These are phyloP conservation scores for Hypoxylon sp. DNA, from an alignment of 2,329 filamentous ascomycete genomes.

Conservation along the genomic window DNA sequence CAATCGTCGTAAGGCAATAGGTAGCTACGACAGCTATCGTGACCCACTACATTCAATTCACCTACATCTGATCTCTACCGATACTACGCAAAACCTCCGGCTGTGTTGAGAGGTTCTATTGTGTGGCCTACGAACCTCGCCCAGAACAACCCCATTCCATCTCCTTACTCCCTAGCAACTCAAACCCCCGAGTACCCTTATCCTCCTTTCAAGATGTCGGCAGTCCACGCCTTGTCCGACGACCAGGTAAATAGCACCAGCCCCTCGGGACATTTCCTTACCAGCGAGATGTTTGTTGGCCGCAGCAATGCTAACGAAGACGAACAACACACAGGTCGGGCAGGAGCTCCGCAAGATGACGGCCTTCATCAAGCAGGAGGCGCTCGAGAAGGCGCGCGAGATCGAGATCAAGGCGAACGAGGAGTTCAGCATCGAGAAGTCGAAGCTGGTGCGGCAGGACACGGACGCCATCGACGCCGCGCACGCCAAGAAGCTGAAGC, in stretches of 20 bases:
- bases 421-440: constrained; percentile 99
- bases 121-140: constrained; percentile 21
- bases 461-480: constrained; percentile 89
- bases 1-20: constrained; percentile 18
- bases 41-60: constrained; percentile 27
- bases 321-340: constrained; percentile 76
- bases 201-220: constrained; percentile 76
- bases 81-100: not conserved
- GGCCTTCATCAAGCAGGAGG: constrained; percentile 99
- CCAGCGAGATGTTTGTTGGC: constrained; percentile 31
- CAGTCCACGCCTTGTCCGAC: constrained; percentile 94
- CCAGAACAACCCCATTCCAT: constrained; percentile 25
- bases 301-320: not conserved
- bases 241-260: constrained; percentile 77
- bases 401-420: constrained; percentile 99
- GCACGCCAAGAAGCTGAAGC: constrained; percentile 99
- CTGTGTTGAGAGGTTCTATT: constrained; percentile 6
- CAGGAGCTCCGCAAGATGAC: constrained; percentile 99
- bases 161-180: constrained; percentile 30
- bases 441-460: constrained; percentile 96
- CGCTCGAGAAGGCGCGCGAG: constrained; percentile 94
- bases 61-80: constrained; percentile 9
- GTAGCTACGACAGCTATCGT: constrained; percentile 26
- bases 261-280: not conserved
- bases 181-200: constrained; percentile 50